Evolutionary conservation across 768 basidiomycete species (phyloP).

Genomic region (Glaciozyma martinii): DNA sequence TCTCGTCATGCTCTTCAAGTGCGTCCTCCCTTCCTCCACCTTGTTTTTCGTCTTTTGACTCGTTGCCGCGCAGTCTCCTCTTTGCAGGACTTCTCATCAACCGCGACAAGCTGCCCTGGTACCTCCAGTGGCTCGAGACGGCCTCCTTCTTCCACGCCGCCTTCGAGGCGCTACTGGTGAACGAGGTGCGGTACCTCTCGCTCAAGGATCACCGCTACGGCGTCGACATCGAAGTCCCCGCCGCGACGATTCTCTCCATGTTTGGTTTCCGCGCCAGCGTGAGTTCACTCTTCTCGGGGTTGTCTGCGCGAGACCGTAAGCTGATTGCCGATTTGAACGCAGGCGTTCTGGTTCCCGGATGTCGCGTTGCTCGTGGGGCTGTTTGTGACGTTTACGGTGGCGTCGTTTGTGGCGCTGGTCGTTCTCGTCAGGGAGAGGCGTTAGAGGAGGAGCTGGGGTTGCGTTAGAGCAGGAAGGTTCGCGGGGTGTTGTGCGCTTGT

Average conservation of each 20-base stretch:
- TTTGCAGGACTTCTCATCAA: conserved; percentile 96
- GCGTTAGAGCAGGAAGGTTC: too few relatives aligned
- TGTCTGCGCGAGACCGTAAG: background rate
- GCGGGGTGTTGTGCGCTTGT: too few relatives aligned
- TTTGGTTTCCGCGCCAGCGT: conserved; percentile 87
- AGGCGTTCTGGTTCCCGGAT: conserved; percentile 98
- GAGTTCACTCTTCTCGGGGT: conserved; percentile 27
- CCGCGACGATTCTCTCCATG: conserved; percentile 85
- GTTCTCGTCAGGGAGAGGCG: conserved; percentile 29
- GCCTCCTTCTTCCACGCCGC: conserved; percentile 98
- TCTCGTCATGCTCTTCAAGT: conserved; percentile 98
- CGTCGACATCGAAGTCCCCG: conserved; percentile 90
- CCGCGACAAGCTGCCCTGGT: conserved; percentile 65
- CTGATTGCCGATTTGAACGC: background rate
- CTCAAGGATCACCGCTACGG: conserved; percentile 85
- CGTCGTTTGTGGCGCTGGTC: conserved; percentile 29
- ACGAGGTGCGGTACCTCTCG: conserved; percentile 87
- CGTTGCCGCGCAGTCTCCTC: conserved; percentile 53
- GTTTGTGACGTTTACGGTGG: conserved; percentile 65
- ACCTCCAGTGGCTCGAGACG: conserved; percentile 76
- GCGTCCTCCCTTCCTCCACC: conserved; percentile 38
- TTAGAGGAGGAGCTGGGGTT: background rate
- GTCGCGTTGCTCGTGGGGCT: conserved; percentile 74
- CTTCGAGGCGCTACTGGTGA: conserved; percentile 94
- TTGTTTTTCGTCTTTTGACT: background rate